Base-by-base conservation (phyloP, 1,139 yeast species). In the Cylindricascospora bacillispora region DNA sequence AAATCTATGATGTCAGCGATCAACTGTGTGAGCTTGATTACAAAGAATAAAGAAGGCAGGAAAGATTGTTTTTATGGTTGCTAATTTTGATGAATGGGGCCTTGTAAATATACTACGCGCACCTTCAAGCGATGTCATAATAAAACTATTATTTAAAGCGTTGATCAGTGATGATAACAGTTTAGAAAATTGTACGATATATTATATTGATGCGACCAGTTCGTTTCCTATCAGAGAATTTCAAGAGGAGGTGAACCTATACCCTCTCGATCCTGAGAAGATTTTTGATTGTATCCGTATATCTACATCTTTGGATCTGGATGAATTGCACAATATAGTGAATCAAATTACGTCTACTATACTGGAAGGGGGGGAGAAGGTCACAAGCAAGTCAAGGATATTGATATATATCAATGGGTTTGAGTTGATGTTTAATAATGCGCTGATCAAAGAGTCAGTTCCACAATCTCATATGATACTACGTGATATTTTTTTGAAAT, bases 171-270 rank as follows among this genome's bases (percentile, higher is more conserved):
- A n/a, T n/a, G n/a, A n/a, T n/a, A n/a, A n/a, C n/a, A n/a, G n/a
- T n/a, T n/a, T n/a, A n/a, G n/a, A n/a, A 7, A 10, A 32, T 18
- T 18, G 21, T 18, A 18, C 9, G 22, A 27, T 48, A 10, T 44
- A 45, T 28, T 48, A 36, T 29, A 38, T 47, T 12, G 52, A 45
- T 31, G 39, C 49, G 4, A 40, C 41, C 3, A 43, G 40, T 25
- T 38, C 49, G 5, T 52, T 52, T 29, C 56, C 56, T 10, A 16
- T 50, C 5, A 20, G 19, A 4, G 40, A 45, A 15, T 43, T 52
- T 24, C 45, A 44, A 24, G 27, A 34, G 13, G 11, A 36, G 7
- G 31, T 48, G 11, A 28, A 28, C n/a, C 24, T 30, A n/a, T 24
- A 26, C 9, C 9, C 7, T 10, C 7, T 7, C 7, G 30, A 20